Percentiles rank a stretch among this genome's conserved stretches.
Conservation (phyloP, 345 rosid genomes). For the Arabis hirsuta region DNA sequence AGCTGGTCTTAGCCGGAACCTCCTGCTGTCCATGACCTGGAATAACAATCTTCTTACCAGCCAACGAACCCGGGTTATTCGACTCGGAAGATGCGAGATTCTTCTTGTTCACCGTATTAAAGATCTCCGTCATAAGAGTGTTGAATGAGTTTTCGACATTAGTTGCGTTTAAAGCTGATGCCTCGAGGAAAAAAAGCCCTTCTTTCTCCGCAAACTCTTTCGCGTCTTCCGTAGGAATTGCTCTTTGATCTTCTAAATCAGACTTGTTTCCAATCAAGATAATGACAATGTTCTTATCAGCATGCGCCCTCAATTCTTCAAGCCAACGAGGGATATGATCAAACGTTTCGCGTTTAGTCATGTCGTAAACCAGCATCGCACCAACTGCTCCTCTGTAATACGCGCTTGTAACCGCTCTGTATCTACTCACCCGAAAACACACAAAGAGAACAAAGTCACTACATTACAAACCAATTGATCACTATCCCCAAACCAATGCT, state of each 20-base stretch:
- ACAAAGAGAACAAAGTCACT: neutral
- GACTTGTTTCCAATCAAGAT: slow-evolving; percentile 74
- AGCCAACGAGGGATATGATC: slow-evolving; percentile 90
- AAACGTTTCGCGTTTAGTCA: slow-evolving; percentile 70
- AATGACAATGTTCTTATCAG: slow-evolving; percentile 83
- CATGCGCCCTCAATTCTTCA: slow-evolving; percentile 77
- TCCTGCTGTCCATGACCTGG: slow-evolving; percentile 81
- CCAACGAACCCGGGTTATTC: slow-evolving; percentile 55
- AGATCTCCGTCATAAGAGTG: slow-evolving; percentile 76
- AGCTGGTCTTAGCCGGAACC: slow-evolving; percentile 57
- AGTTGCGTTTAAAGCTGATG: slow-evolving; percentile 72
- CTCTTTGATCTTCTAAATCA: slow-evolving; percentile 71
- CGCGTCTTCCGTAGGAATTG: slow-evolving; percentile 68
- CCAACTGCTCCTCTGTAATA: slow-evolving; percentile 93
- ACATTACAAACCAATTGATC: slow-evolving; percentile 15
- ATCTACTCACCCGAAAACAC: slow-evolving; percentile 45
- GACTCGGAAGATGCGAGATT: slow-evolving; percentile 62
- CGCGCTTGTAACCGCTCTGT: slow-evolving; percentile 88
- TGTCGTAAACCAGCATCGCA: slow-evolving; percentile 82
- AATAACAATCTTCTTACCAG: slow-evolving; percentile 70
- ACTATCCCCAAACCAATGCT: neutral
- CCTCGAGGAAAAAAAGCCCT: slow-evolving; percentile 81
- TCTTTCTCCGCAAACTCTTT: slow-evolving; percentile 83
- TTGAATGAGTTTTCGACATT: slow-evolving; percentile 72
- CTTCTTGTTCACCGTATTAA: slow-evolving; percentile 75